Conservation (phyloP, 148 eudicot species). For the Rhododendron molle region DNA sequence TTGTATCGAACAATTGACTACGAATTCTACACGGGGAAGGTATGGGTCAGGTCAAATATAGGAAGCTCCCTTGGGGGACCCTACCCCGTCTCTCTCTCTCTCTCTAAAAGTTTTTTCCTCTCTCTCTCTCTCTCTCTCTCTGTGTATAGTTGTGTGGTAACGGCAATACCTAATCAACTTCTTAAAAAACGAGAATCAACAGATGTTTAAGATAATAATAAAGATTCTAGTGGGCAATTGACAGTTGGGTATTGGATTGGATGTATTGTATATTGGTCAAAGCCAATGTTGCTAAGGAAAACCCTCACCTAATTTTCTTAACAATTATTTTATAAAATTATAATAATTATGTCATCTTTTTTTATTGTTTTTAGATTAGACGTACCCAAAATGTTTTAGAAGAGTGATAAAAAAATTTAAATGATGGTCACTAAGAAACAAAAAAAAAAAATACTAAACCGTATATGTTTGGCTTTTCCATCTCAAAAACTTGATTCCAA, state of each 20-base stretch:
- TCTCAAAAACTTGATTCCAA: not conserved
- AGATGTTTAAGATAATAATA: not conserved
- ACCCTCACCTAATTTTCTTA: not conserved
- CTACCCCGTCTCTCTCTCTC: not conserved
- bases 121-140: not conserved
- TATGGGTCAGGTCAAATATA: constrained; percentile 31
- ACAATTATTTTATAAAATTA: not conserved
- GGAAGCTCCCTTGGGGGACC: constrained; percentile 5
- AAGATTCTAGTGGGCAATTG: not conserved
- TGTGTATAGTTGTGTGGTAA: not conserved
- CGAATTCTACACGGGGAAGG: constrained; percentile 35
- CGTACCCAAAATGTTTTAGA: not conserved
- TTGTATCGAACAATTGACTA: not conserved
- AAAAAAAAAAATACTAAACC: not conserved
- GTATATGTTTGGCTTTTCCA: not conserved
- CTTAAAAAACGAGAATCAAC: not conserved
- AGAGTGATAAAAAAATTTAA: not conserved
- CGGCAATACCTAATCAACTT: constrained; percentile 5
- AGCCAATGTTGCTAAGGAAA: not conserved
- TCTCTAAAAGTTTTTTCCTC: not conserved
- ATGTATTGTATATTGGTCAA: not conserved
- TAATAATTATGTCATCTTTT: not conserved
- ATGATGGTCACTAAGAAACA: not conserved
- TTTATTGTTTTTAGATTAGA: not conserved
- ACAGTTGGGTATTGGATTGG: not conserved